A percentile compares a stretch with the other conserved stretches of the same genome.
Conservation (phyloP, 2,329 filamentous ascomycete species). For the Thelonectria discophora region DNA sequence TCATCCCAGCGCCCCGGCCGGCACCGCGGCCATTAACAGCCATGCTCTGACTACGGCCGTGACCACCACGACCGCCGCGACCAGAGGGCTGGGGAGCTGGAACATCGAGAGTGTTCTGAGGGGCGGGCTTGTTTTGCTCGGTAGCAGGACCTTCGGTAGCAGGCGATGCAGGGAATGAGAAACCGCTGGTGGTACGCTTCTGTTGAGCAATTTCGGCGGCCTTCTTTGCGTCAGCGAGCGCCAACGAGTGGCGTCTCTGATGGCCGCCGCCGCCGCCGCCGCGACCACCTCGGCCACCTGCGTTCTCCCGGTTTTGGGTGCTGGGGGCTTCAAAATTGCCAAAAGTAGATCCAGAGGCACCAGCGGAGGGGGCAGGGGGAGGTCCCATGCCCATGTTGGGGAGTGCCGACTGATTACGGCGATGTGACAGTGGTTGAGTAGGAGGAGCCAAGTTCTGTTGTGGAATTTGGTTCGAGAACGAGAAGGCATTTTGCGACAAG, state of each 20-base stretch:
- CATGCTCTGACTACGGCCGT: conserved; percentile 91
- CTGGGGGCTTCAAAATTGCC: conserved; percentile 76
- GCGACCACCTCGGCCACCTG: conserved; percentile 70
- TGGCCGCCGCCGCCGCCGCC: conserved; percentile 79
- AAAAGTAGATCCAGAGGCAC: conserved; percentile 81
- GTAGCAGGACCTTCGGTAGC: conserved; percentile 63
- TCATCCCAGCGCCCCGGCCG: conserved; percentile 68
- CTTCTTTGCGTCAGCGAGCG: conserved; percentile 95
- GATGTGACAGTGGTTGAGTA: conserved; percentile 84
- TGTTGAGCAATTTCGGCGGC: conserved; percentile 96
- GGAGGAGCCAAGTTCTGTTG: conserved; percentile 81
- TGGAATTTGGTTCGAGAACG: conserved; percentile 83
- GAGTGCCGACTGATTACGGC: conserved; percentile 96
- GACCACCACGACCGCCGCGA: conserved; percentile 66
- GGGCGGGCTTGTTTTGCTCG: conserved; percentile 53
- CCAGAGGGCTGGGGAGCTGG: conserved; percentile 54
- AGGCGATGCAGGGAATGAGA: conserved; percentile 85
- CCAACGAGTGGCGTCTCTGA: conserved; percentile 92
- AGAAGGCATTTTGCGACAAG: conserved; percentile 83
- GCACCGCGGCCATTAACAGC: conserved; percentile 76
- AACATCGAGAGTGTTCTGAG: conserved; percentile 45
- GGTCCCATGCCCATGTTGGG: conserved; percentile 91
- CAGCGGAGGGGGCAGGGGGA: conserved; percentile 90
- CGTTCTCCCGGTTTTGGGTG: conserved; percentile 47
- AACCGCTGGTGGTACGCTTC: conserved; percentile 91